Base-by-base conservation (phyloP, 1,284 basidiomycete species). In the Marasmius tenuissimus region DNA sequence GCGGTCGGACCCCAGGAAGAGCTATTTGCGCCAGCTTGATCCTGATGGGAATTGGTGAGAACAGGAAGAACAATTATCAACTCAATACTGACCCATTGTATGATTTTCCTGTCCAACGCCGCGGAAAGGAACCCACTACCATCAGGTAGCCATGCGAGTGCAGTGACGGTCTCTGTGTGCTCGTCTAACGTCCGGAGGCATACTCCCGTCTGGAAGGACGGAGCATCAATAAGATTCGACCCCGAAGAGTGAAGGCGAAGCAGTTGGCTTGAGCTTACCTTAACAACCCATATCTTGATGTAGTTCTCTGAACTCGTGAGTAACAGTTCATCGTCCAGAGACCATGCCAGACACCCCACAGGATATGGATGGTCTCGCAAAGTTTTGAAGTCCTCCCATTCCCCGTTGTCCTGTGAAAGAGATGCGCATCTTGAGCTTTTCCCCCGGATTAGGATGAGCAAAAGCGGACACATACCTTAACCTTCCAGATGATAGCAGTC, bases 71-170 rank as follows among this genome's bases (percentile, higher is more conserved):
- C 11, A 51, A 37, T n/a, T 53, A 57, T 52, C 56, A 54, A 38
- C 57, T 55, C 48, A 27, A 64, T 20, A 14, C 45, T 60, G 73
- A 96, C 95, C 93, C 96, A 98, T 66, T 92, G 86, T 48, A 92
- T 85, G 60, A 99, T 88, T 74, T 88, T 90, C 66, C 89, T 87
- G 74, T 99, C 97, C 76, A 97, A 82, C 47, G 92, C 92, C 51
- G 92, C 92, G 4, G 94, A 97, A 64, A 98, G 85, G 73, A 98
- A 98, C 11, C 93, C 92, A 16, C 87, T 87, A 37, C 92, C 91
- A 72, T 97, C 91, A 9, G 94, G 91, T 52, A 96, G 78, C 94
- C 96, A 98, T 47, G 87, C 83, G 48, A 97, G 82, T 0, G 94
- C 87, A 22, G 92, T 93, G 52, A 99, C 93, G 5, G 89, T 90